Evolutionary conservation across 1,284 basidiomycete species (phyloP), one percentile per base, ranked within the genome.

Genomic region (Boletus chippewaensis): DNA sequence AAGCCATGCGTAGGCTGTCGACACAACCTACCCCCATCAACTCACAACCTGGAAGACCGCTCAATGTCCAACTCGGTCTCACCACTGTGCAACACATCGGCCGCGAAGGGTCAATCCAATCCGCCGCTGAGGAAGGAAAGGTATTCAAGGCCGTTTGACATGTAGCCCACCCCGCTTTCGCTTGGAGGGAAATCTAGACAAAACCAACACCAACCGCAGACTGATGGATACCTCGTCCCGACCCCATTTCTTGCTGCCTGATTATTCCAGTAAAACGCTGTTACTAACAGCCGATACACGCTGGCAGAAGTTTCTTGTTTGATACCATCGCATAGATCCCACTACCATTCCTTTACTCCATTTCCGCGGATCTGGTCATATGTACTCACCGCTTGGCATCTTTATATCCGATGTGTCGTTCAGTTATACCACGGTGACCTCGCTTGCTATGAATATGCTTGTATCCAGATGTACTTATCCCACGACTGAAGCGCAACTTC

Each of bases 61-160:
- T 57, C 39, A 53, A 49, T 16, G 42, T 62, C 20, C 56, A 63
- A 31, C 28, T 65, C 15, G 13, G 53, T 12, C 38, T 66, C 35
- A 51, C 55, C 31, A 12, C 12, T 9, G 5, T 32, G 5, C 50
- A 38, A 16, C 50, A 45, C 6, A 13, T 4, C 8, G 58, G 54
- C 12, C 26, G 6, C 3, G 49, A 46, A n/a, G 8, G 18, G 16
- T 47, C 57, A 2, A 6, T 20, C 24, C 56, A 46, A 16, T 48
- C 45, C 31, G 32, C 1, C 10, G 51, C 61, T 6, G 50, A 52
- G 13, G 45, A 51, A 50, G 35, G 31, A 4, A 38, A 38, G 11
- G 36, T 5, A 38, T 8, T 15, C 13, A 35, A 10, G 13, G 16
- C 43, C 16, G 43, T 57, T 32, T 65, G 45, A 45, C 29, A n/a